Base-by-base conservation (phyloP, 73 alveolate species). In the Paramecium octaurelia region DNA sequence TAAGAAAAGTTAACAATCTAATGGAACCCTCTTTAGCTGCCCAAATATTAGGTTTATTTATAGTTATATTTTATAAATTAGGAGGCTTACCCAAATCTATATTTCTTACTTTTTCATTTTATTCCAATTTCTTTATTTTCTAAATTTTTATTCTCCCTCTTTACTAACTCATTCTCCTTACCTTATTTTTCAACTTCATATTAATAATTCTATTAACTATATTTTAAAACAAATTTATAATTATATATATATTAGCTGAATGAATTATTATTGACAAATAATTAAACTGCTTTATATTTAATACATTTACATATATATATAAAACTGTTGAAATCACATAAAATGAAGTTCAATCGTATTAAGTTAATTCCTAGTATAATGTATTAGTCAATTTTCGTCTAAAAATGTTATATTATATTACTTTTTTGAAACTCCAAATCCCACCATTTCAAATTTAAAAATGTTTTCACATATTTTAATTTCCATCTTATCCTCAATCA, bases 251-350 rank as follows among this genome's bases (percentile, higher is more conserved):
- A 40, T 8, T 8, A 40, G 48, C 8, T 40, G 48, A 40, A 8
- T 40, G 48, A 40, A 40, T 40, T 40, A 40, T 40, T 93, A 92
- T 50, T 48, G 50, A 7, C 93, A 68, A 20, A 95, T 93, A 70
- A 96, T 94, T 5, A 57, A 86, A 35, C 94, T 92, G 64, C 93
- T 83, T 7, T 93, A 93, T 70, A n/a, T 95, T 93, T 58, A 4
- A 16, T 4, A 60, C 92, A 23, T 95, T 95, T 85, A 92, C n/a
- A 89, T 89, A 89, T 36, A 89, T 88, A 34, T 88, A 34, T 40
- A 40, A 40, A 89, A 71, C 42, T 89, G 71, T 89, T 73, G 94
- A 89, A 29, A 36, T 73, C 69, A 54, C 21, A 5, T 20, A 16
- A 18, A 54, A 54, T 18, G 27, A 18, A 54, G 2, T 48, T 64